Evolutionary conservation across 768 basidiomycete species (phyloP).

Genomic region (Boletus barrowsii): DNA sequence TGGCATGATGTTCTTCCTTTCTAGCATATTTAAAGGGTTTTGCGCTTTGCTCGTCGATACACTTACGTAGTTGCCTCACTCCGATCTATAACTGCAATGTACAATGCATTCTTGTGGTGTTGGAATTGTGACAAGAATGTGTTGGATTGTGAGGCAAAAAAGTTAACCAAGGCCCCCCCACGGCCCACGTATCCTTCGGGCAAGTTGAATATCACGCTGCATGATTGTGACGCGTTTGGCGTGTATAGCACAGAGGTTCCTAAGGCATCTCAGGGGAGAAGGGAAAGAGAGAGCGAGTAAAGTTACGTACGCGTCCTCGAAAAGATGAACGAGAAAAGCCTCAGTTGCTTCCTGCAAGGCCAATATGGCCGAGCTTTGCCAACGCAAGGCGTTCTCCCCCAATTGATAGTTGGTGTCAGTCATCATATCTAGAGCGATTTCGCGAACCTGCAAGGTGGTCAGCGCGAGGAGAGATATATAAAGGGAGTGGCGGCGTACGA

Average conservation of each 20-base stretch:
- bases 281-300: not conserved
- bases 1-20: conserved; percentile 6
- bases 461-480: not conserved
- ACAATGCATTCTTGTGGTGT: conserved; percentile 21
- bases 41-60: conserved; percentile 10
- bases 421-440: conserved; percentile 89
- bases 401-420: conserved; percentile 66
- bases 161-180: conserved; percentile 70
- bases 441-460: conserved; percentile 69
- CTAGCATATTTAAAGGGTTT: conserved; percentile 11
- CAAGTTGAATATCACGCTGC: conserved; percentile 96
- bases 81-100: conserved; percentile 27
- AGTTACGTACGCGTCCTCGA: conserved; percentile 92
- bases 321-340: conserved; percentile 91
- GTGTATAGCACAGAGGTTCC: conserved; percentile 95
- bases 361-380: conserved; percentile 93
- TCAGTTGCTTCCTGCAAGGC: conserved; percentile 97
- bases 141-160: not conserved
- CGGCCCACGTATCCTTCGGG: conserved; percentile 88
- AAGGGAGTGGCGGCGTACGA: conserved; percentile 52
- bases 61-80: conserved; percentile 3
- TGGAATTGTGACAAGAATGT: not conserved
- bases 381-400: conserved; percentile 65
- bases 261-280: conserved; percentile 30
- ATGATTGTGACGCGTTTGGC: conserved; percentile 98